Evolutionary conservation across 495 filamentous ascomycete species (phyloP), one percentile per base, ranked within the genome.

Genomic region (Talaromyces ruber): DNA sequence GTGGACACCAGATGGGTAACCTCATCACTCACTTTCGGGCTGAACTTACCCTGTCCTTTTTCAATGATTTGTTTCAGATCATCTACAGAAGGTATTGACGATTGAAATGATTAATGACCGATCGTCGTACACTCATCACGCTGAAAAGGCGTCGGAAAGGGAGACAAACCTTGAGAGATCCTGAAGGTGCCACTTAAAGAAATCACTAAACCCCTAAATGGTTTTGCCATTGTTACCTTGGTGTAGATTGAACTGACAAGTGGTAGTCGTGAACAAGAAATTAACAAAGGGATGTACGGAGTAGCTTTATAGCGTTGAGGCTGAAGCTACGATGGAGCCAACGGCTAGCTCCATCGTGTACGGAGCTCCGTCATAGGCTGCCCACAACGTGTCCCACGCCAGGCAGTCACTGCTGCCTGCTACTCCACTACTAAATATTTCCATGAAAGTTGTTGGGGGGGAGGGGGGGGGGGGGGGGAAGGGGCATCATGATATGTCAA

Each of bases 1-100:
- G 78, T 84, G 0, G 82, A 79, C 22, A 91, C 63, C 0, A 91
- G 69, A 64, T 90, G 86, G 0, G 86, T 91, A 5, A 80, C 82
- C 5, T 73, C 65, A 9, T 72, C 64, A 7, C 74, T 77, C 21
- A 89, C 75, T 0, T 72, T 63, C 37, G 72, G 74, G 18, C 66
- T 71, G 32, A 83, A 76, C 6, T 65, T 68, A 0, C 77, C 88
- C 2, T 86, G 85, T 25, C 82, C 74, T 0, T 60, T 56, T 22
- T 74, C 72, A 28, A 88, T 76, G 18, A 76, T 50, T 2, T 30
- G 24, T 54, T 68, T 76, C 12, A 81, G 26, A 4, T 77, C 67
- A 8, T 69, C 78, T 81, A 62, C 22, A 50, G 55, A 25, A 21
- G 12, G n/a, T 25, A 30, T 18, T 11, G 43, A 68, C 16, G 43